Conservation (phyloP, 768 basidiomycete species). For the Boletus reticuloceps region DNA sequence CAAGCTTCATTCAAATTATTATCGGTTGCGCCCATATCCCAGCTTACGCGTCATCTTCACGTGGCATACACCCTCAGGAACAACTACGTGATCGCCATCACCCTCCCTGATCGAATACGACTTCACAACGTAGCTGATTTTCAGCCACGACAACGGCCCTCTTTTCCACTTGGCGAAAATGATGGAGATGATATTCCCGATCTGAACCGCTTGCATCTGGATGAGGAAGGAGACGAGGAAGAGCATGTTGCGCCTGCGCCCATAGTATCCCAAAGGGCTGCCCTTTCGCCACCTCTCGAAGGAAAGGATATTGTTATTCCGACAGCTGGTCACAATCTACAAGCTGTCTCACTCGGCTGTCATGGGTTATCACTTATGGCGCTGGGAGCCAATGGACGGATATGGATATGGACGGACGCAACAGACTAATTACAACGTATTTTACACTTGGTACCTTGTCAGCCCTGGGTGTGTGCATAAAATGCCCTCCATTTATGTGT, state of each 20-base stretch:
- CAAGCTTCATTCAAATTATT: slow-evolving; percentile 67
- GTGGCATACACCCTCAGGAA: slow-evolving; percentile 43
- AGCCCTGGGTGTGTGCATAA: not conserved
- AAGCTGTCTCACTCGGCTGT: slow-evolving; percentile 42
- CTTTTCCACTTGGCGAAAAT: slow-evolving; percentile 38
- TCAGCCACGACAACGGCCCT: slow-evolving; percentile 39
- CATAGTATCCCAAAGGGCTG: not conserved
- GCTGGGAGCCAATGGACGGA: slow-evolving; percentile 17
- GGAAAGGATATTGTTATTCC: slow-evolving; percentile 25
- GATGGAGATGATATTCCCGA: slow-evolving; percentile 20
- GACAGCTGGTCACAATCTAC: slow-evolving; percentile 24
- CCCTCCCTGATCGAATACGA: slow-evolving; percentile 39
- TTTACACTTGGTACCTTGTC: not conserved
- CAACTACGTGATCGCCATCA: slow-evolving; percentile 53
- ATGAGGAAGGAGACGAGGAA: slow-evolving; percentile 27
- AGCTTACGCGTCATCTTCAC: slow-evolving; percentile 35
- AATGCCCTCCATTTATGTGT: not conserved
- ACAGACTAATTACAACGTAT: slow-evolving; percentile 9
- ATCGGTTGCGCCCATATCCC: slow-evolving; percentile 46
- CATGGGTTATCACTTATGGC: slow-evolving; percentile 34
- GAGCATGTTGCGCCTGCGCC: slow-evolving; percentile 8
- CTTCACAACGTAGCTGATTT: slow-evolving; percentile 49
- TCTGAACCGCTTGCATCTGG: slow-evolving; percentile 24
- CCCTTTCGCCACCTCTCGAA: slow-evolving; percentile 16
- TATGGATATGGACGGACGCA: slow-evolving; percentile 28